Evolutionary conservation across 2,329 filamentous ascomycete species (phyloP).

Genomic region (Camptophora hylomeconis): DNA sequence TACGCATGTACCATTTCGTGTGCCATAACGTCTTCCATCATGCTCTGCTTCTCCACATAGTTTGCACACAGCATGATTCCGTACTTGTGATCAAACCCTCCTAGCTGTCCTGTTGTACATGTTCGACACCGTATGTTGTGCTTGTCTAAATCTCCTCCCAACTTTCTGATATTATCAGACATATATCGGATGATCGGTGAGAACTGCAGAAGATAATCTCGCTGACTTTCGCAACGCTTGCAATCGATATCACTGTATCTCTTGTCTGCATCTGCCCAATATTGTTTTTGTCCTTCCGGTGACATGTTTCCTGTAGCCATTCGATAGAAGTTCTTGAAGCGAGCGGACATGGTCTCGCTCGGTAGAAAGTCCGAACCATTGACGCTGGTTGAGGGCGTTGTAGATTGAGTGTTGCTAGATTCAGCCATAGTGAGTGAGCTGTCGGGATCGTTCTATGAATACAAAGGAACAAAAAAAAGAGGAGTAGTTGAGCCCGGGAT

Average conservation of each 20-base stretch:
- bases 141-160: conserved; percentile 62
- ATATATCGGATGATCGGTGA: conserved; percentile 82
- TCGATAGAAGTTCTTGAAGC: conserved; percentile 77
- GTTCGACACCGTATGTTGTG: conserved; percentile 71
- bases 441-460: too few species aligned
- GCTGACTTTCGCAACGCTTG: conserved; percentile 64
- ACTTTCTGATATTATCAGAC: conserved; percentile 61
- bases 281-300: conserved; percentile 55
- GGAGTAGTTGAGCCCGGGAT: too few species aligned
- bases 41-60: conserved; percentile 63
- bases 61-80: conserved; percentile 92
- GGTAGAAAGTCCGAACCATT: conserved; percentile 13
- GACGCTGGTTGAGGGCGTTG: conserved; percentile 5
- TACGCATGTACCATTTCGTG: conserved; percentile 98
- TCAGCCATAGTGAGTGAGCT: too few species aligned
- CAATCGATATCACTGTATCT: conserved; percentile 68
- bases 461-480: too few species aligned
- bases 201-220: conserved; percentile 72
- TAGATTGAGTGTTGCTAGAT: too few species aligned
- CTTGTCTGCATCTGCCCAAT: conserved; percentile 63
- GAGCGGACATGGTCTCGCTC: conserved; percentile 30
- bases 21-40: conserved; percentile 84
- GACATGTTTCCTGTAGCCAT: conserved; percentile 65
- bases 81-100: conserved; percentile 74
- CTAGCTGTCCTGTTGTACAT: conserved; percentile 59